A percentile compares a stretch with the other conserved stretches of the same genome.
Conservation (phyloP, 1,284 basidiomycete species). For the Ceratobasidium theobromae region DNA sequence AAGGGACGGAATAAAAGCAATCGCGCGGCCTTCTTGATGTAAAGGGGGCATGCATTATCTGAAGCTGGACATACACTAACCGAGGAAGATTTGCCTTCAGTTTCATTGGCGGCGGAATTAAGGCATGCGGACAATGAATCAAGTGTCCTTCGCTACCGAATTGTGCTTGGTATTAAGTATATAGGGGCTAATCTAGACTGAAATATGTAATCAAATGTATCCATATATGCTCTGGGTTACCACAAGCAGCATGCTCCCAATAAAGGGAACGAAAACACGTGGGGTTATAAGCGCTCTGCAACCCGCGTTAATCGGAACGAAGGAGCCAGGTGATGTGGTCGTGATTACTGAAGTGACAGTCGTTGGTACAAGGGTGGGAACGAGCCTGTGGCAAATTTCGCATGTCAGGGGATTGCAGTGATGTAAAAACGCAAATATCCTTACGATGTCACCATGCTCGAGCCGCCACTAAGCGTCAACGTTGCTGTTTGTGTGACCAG, state of each 20-base stretch:
- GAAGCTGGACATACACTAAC: too few relatives aligned
- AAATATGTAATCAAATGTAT: background rate
- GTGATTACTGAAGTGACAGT: constrained; percentile 25
- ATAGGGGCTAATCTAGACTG: background rate
- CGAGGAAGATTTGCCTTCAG: too few relatives aligned
- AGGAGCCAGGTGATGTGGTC: constrained; percentile 15
- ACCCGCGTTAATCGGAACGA: constrained; percentile 20
- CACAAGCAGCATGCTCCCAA: background rate
- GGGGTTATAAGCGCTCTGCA: background rate
- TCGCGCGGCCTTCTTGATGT: too few relatives aligned
- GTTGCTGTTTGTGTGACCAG: constrained; percentile 15
- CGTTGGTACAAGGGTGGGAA: constrained; percentile 16
- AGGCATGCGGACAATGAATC: too few relatives aligned
- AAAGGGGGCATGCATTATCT: too few relatives aligned
- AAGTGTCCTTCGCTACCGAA: too few relatives aligned
- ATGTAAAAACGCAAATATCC: background rate
- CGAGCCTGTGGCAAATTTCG: constrained; percentile 11
- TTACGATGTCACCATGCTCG: constrained; percentile 6
- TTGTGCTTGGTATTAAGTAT: too few relatives aligned
- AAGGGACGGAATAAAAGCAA: too few relatives aligned
- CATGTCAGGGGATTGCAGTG: background rate
- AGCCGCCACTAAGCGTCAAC: constrained; percentile 5
- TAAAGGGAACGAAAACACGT: constrained; percentile 5
- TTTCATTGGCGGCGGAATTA: too few relatives aligned
- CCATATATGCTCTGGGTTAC: background rate